A percentile compares a stretch with the other conserved stretches of the same genome.
phyloP scores from a whole-genome alignment of 2,329 filamentous ascomycete genomes.

The Pyrenophora teres region DNA sequence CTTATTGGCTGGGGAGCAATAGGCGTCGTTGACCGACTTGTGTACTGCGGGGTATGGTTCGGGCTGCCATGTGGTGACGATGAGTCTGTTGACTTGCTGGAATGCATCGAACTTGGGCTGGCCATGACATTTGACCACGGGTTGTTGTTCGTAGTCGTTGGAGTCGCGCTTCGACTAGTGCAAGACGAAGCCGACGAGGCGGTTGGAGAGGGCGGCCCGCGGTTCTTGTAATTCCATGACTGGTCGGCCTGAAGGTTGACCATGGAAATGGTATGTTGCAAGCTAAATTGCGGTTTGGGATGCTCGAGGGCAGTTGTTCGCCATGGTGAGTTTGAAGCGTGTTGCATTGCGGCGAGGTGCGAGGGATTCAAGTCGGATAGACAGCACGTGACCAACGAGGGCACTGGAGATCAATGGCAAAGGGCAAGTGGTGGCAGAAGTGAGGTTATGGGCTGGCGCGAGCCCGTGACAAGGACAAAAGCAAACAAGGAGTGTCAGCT shows the following conservation, averaged over 20 bases:
- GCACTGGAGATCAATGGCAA: not conserved
- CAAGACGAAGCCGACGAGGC: conserved; percentile 48
- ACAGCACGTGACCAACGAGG: conserved; percentile 29
- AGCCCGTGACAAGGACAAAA: conserved; percentile 33
- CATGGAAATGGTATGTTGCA: conserved; percentile 49
- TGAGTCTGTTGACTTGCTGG: conserved; percentile 36
- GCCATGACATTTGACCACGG: conserved; percentile 46
- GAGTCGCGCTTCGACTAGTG: conserved; percentile 45
- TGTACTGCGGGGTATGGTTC: conserved; percentile 44
- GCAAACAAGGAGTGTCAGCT: conserved; percentile 37
- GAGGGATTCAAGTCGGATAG: conserved; percentile 27
- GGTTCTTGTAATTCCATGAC: conserved; percentile 42
- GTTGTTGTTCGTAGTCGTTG: conserved; percentile 45
- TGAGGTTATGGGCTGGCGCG: conserved; percentile 11
- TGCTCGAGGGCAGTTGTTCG: conserved; percentile 38
- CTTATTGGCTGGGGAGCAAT: conserved; percentile 46
- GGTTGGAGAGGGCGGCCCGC: conserved; percentile 44
- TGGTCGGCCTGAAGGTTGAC: conserved; percentile 48
- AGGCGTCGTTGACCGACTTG: conserved; percentile 46
- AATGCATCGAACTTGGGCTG: conserved; percentile 37
- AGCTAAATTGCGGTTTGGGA: conserved; percentile 41
- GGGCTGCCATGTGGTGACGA: conserved; percentile 45
- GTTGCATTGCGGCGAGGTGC: conserved; percentile 40
- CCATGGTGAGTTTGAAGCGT: conserved; percentile 44
- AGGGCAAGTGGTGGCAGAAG: too few relatives aligned